Evolutionary conservation across 2,329 filamentous ascomycete genomes (phyloP).

Genomic region (Helicocarpus griseus): DNA sequence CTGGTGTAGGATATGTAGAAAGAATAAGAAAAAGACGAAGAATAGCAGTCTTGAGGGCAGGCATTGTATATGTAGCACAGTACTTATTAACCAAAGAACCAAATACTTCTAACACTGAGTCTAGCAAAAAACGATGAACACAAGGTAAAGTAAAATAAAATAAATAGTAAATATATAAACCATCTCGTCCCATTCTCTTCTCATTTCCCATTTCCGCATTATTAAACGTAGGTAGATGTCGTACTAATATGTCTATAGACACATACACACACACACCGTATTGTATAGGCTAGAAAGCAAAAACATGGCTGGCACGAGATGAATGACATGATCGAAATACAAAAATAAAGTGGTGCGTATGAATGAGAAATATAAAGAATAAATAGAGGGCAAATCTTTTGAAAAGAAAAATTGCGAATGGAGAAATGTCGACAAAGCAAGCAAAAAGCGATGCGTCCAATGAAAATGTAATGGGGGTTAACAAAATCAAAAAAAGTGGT

Average conservation of each 20-base stretch:
- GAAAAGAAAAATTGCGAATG: not conserved
- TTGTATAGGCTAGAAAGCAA: not conserved
- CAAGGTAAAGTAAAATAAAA: not conserved
- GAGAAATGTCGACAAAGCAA: not conserved
- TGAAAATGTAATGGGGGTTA: conserved; percentile 4
- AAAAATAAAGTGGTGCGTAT: conserved; percentile 30
- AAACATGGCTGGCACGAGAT: not conserved
- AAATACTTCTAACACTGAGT: too few relatives aligned
- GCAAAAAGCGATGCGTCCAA: too few relatives aligned
- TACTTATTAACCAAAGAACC: too few relatives aligned
- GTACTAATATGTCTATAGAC: not conserved
- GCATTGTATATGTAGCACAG: too few relatives aligned
- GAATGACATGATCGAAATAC: not conserved
- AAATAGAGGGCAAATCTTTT: not conserved
- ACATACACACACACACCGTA: not conserved
- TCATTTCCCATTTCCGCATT: conserved; percentile 1
- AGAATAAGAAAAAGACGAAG: too few relatives aligned
- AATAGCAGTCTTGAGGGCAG: too few relatives aligned
- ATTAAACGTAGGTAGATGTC: not conserved
- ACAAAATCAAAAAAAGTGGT: not conserved
- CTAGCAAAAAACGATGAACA: not conserved
- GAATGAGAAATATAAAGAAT: conserved; percentile 26
- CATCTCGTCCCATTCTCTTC: not conserved
- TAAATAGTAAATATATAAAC: too few relatives aligned
- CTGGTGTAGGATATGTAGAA: too few relatives aligned